Evolutionary conservation across 2,329 filamentous ascomycete genomes (phyloP).

Genomic region (Clonostachys byssicola): DNA sequence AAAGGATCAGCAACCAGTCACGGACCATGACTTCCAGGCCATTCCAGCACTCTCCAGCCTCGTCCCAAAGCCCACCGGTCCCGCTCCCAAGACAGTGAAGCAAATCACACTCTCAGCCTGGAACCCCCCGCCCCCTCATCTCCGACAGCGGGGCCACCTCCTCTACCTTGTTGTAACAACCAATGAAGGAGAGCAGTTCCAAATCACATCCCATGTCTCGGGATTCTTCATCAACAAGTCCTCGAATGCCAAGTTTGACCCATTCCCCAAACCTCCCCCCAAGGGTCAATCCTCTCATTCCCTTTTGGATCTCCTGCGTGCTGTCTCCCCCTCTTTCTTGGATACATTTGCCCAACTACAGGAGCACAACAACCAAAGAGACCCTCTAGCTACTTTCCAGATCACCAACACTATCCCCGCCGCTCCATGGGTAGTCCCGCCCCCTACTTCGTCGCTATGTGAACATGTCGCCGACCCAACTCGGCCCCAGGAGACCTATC

Average conservation of each 20-base stretch:
- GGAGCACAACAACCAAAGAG: slow-evolving; percentile 78
- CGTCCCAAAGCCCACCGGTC: slow-evolving; percentile 61
- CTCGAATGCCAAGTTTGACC: slow-evolving; percentile 92
- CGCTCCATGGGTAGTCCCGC: slow-evolving; percentile 85
- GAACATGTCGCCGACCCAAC: slow-evolving; percentile 80
- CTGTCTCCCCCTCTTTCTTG: slow-evolving; percentile 80
- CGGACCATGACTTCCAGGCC: slow-evolving; percentile 74
- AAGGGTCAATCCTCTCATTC: slow-evolving; percentile 83
- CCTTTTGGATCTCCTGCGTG: slow-evolving; percentile 71
- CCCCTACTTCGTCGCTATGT: slow-evolving; percentile 57
- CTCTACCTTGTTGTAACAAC: slow-evolving; percentile 87
- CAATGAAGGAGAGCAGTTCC: slow-evolving; percentile 90
- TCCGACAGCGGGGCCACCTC: slow-evolving; percentile 87
- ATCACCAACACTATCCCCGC: slow-evolving; percentile 92
- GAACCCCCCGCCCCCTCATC: slow-evolving; percentile 92
- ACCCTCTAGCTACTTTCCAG: slow-evolving; percentile 89
- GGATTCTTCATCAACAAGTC: slow-evolving; percentile 98
- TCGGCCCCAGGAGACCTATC: slow-evolving; percentile 86
- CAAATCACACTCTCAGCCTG: slow-evolving; percentile 83
- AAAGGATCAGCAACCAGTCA: slow-evolving; percentile 36
- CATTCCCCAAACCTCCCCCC: slow-evolving; percentile 71
- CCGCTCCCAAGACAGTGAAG: slow-evolving; percentile 87
- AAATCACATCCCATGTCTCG: slow-evolving; percentile 89
- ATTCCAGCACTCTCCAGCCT: slow-evolving; percentile 66
- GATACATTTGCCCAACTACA: slow-evolving; percentile 73